Evolutionary conservation across 2,329 filamentous ascomycete species (phyloP), one percentile per base, ranked within the genome.

Genomic region (Ceratocystis alfenasii): DNA sequence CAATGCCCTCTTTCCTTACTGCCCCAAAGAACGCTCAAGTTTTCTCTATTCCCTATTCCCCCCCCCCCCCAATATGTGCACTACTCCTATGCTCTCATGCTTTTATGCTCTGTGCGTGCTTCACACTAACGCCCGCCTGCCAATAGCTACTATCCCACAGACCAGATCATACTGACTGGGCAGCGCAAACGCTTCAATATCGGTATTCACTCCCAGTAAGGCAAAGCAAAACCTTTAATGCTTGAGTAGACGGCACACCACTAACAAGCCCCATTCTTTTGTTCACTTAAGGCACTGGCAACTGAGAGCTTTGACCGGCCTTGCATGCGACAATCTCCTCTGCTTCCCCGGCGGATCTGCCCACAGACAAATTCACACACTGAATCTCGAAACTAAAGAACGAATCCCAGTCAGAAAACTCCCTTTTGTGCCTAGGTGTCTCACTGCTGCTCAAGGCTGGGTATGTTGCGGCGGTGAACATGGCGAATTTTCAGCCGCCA

Each of bases 381-480:
- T 80, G 74, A 88, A 86, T 79, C 86, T 84, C 77, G 89, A 87
- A 76, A 87, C 83, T 68, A 84, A 89, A 74, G 66, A 67, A 36
- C 66, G 63, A 15, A 62, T 65, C 60, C 57, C 66, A 20, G 41
- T 67, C 10, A 89, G 84, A 64, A 79, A 85, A 36, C 79, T 92
- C 70, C 85, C 80, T 70, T 94, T 86, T 75, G 83, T 75, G 71
- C 88, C 92, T n/a, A 84, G 89, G 76, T 97, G 93, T 74, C 83
- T 96, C 5, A 88, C 90, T n/a, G 88, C 90, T 6, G 87, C 86
- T 64, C 83, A 89, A 71, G 91, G 91, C 64, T 97, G 90, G 87
- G 82, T 97, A 46, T 96, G 90, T 71, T 89, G 92, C 60, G 94
- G 93, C 60, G 93, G 93, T 67, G 88, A 95, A 71, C 84, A 85